Evolutionary conservation across 768 basidiomycete genomes (phyloP), one percentile per base, ranked within the genome.

Genomic region (Punctularia strigosozonata): DNA sequence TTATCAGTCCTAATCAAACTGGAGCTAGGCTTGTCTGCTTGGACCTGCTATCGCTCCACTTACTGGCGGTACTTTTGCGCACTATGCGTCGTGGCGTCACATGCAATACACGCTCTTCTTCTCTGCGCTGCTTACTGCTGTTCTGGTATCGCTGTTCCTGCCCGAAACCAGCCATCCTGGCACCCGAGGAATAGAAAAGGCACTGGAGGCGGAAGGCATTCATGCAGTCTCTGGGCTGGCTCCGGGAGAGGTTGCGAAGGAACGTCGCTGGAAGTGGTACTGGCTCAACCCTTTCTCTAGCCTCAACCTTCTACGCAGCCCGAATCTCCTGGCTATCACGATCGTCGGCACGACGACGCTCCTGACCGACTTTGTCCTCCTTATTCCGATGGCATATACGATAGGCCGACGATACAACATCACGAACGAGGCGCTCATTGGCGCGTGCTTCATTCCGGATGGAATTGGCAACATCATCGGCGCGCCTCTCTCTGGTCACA

Each of bases 121-220:
- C 0, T 52, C 59, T 26, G 69, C 67, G 2, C 25, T 69, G 0
- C 12, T 65, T 1, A 57, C 62, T 2, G 60, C 72, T 25, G 5
- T 66, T 5, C 43, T 59, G 4, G 60, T 80, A 23, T 36, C 51
- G 1, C 30, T 67, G 3, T 65, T 64, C 38, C 65, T 80, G n/a
- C 80, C 80, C 0, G 81, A 84, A 47, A 83, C 80, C 2, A 71
- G 68, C 36, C 75, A 78, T 46, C 79, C 80, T 1, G 68, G 73
- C 5, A 50, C 66, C 1, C 60, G 67, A 26, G 72, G 76, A 0
- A 59, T 78, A 2, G 77, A 78, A 38, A 72, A 72, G 43, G 28
- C 43, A 5, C 28, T 28, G 20, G 48, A 35, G n/a, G n/a, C n/a
- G n/a, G n/a, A n/a, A n/a, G n/a, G n/a, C n/a, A n/a, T n/a, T n/a